These are phyloP conservation scores for Ustilago hordei DNA, from an alignment of 1,284 basidiomycete genomes.

Conservation along the genomic window DNA sequence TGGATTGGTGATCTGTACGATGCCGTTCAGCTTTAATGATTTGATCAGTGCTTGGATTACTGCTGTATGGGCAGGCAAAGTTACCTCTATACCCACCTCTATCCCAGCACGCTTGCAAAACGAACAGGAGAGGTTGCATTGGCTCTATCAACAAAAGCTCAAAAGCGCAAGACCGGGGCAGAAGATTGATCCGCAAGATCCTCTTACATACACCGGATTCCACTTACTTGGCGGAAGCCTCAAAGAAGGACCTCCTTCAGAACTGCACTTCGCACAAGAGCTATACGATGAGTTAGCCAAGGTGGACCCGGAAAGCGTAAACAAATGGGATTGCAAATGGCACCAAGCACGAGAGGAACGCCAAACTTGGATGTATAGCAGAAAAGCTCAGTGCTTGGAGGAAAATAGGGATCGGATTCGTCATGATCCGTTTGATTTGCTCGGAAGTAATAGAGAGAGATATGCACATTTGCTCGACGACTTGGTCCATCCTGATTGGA, in stretches of 20 bases:
- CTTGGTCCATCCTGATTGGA: constrained; percentile 20
- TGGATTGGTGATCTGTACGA: constrained; percentile 46
- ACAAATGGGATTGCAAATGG: constrained; percentile 37
- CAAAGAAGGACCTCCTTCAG: constrained; percentile 21
- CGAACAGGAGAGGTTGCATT: constrained; percentile 29
- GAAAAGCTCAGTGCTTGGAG: constrained; percentile 36
- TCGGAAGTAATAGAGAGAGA: constrained; percentile 24
- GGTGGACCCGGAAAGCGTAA: constrained; percentile 16
- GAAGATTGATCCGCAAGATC: constrained; percentile 14
- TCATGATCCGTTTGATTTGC: constrained; percentile 46
- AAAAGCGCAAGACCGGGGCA: not conserved
- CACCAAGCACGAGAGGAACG: constrained; percentile 30
- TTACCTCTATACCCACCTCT: constrained; percentile 27
- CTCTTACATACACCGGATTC: constrained; percentile 20
- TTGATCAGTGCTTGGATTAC: constrained; percentile 41
- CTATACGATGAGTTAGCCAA: constrained; percentile 20
- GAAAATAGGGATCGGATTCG: constrained; percentile 29
- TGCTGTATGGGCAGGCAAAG: constrained; percentile 46
- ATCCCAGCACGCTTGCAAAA: constrained; percentile 19
- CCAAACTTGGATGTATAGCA: constrained; percentile 38
- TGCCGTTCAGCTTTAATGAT: constrained; percentile 52
- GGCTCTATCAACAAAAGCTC: constrained; percentile 14
- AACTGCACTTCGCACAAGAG: constrained; percentile 28
- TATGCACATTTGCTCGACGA: constrained; percentile 21
- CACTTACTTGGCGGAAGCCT: constrained; percentile 22